Base-by-base conservation (phyloP, 2,329 filamentous ascomycete genomes). In the Nannizzia gypsea region DNA sequence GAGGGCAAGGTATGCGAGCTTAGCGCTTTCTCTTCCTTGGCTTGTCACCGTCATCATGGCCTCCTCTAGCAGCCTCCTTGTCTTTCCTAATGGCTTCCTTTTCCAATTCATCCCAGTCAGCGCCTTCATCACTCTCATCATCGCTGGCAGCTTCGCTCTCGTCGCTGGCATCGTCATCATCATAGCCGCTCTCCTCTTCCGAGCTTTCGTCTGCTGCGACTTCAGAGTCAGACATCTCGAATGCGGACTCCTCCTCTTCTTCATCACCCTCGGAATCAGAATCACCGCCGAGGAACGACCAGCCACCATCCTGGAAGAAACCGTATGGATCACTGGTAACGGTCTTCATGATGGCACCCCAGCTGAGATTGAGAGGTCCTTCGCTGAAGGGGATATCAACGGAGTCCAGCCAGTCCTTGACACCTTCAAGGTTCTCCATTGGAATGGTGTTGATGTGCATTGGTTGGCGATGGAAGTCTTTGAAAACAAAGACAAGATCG, bases 321-420 rank as follows among this genome's bases (percentile, higher is more conserved):
- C 87, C 84, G 71, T 99, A 92, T 1, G 93, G 89, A 71, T 99
- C 91, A 38, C 88, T 86, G 20, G 88, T 92, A 26, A 99, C 91
- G 0, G 93, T 99, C 81, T 99, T 99, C 90, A 99, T 99, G 71
- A 99, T 99, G 15, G 91, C 96, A 9, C 89, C 88, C 93, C 93
- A 99, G 80, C 97, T 97, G 60, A 99, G 81, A 77, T 99, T 99
- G 66, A 99, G 84, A 1, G 92, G 93, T 60, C 93, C 93, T 74
- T 99, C 95, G 11, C 85, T 88, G 78, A 86, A 97, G 17, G 93
- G 86, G 69, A 99, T 95, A 70, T 99, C 92, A 55, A 93, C 91
- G 1, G 87, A 91, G 74, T 99, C 92, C 8, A 99, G 83, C 86
- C 93, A 99, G 70, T 99, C 95, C 75, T 97, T 97, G 66, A 99